phyloP scores from a whole-genome alignment of 2,329 filamentous ascomycete genomes.

The Exophiala calicioides region DNA sequence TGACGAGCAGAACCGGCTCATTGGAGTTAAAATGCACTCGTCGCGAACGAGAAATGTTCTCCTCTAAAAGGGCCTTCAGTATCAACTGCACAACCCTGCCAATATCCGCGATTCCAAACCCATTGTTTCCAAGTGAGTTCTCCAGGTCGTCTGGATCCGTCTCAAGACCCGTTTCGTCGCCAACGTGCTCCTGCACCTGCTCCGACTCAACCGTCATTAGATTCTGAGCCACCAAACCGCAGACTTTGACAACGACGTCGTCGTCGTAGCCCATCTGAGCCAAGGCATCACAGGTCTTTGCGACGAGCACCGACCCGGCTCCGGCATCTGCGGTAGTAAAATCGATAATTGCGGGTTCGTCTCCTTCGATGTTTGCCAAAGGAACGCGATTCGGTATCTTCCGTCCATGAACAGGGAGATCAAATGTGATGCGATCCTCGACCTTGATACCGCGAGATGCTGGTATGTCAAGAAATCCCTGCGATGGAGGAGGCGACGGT shows the following conservation, averaged over 20 bases:
- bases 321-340: not conserved
- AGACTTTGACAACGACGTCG: slow-evolving; percentile 15
- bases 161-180: too few relatives aligned
- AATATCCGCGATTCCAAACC: not conserved
- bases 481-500: too few relatives aligned
- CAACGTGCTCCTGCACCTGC: not conserved
- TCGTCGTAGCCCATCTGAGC: slow-evolving; percentile 17
- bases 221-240: slow-evolving; percentile 14
- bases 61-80: slow-evolving; percentile 18
- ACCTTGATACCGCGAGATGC: slow-evolving; percentile 1
- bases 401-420: not conserved
- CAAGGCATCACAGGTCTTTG: slow-evolving; percentile 24
- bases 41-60: slow-evolving; percentile 7
- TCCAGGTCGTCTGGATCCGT: not conserved
- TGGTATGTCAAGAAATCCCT: too few relatives aligned
- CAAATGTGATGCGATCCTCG: slow-evolving; percentile 5
- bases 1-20: slow-evolving; percentile 29
- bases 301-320: slow-evolving; percentile 17
- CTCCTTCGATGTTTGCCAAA: not conserved
- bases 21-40: slow-evolving; percentile 29
- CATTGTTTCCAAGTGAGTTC: not conserved
- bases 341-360: not conserved
- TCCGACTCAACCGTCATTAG: slow-evolving; percentile 12
- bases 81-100: slow-evolving; percentile 8
- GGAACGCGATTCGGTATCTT: not conserved